These are phyloP conservation scores for Adansonia gregorii DNA, from an alignment of 441 rosid species.

Conservation along the genomic window DNA sequence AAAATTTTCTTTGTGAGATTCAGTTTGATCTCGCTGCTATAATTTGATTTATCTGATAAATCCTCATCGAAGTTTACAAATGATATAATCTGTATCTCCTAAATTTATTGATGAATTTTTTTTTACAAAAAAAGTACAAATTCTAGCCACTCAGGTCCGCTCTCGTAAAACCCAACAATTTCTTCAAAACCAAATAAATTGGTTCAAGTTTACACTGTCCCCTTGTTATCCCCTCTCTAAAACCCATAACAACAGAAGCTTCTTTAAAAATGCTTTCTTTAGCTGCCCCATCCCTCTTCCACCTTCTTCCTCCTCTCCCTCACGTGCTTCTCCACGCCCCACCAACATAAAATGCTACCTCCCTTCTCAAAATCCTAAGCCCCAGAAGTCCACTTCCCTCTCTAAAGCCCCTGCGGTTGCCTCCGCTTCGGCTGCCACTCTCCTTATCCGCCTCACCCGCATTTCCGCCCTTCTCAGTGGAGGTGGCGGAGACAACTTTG, in stretches of 20 bases:
- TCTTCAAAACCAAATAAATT: background rate
- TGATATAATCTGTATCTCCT: too few species aligned
- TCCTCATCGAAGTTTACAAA: too few species aligned
- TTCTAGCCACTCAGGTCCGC: background rate
- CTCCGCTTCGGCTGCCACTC: constrained; percentile 49
- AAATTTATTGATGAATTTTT: too few species aligned
- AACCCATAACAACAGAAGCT: background rate
- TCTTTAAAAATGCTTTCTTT: constrained; percentile 30
- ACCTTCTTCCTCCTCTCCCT: constrained; percentile 34
- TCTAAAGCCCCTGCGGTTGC: constrained; percentile 49
- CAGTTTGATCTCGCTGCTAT: too few species aligned
- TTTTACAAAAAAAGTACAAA: too few species aligned
- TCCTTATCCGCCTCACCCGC: constrained; percentile 45
- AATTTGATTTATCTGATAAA: too few species aligned
- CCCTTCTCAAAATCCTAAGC: constrained; percentile 50
- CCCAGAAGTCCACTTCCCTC: constrained; percentile 31
- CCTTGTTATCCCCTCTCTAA: background rate
- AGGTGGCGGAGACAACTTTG: constrained; percentile 26
- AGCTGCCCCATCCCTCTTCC: constrained; percentile 48
- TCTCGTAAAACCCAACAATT: background rate
- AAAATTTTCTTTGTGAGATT: too few species aligned
- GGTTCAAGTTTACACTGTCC: background rate
- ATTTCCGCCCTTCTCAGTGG: constrained; percentile 19
- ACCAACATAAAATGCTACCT: constrained; percentile 47
- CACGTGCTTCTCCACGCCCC: constrained; percentile 35